A percentile compares a stretch with the other conserved stretches of the same genome.
These are phyloP conservation scores for Aureobasidium musti DNA, from an alignment of 2,329 filamentous ascomycete genomes.

Conservation along the genomic window DNA sequence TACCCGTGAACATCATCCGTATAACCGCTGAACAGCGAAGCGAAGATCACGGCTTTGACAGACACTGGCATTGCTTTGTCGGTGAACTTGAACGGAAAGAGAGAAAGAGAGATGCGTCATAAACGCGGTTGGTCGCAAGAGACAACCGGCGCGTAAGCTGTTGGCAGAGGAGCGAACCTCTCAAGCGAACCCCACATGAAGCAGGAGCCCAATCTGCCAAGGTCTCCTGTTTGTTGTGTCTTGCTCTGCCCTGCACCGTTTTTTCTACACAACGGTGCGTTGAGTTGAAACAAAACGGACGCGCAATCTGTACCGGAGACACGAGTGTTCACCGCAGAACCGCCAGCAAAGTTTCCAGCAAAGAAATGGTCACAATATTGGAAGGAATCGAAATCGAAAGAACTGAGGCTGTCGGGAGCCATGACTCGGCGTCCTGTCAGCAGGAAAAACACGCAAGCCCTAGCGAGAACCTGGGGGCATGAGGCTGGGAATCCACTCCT, in stretches of 20 bases:
- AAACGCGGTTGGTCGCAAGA: constrained; percentile 10
- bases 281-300: constrained; percentile 13
- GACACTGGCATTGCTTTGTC: background rate
- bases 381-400: background rate
- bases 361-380: constrained; percentile 8
- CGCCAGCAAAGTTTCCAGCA: background rate
- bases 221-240: constrained; percentile 13
- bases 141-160: constrained; percentile 16
- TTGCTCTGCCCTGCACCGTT: constrained; percentile 4
- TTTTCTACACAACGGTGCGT: constrained; percentile 4
- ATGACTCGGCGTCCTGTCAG: constrained; percentile 12
- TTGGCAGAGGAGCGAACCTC: constrained; percentile 19
- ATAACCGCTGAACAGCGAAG: background rate
- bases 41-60: background rate
- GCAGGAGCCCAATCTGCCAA: background rate
- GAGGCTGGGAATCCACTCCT: constrained; percentile 23
- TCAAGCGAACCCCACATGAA: background rate
- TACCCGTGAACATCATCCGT: constrained; percentile 1
- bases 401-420: background rate
- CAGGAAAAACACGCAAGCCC: constrained; percentile 18
- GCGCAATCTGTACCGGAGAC: constrained; percentile 18
- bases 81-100: background rate
- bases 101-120: constrained; percentile 10
- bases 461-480: constrained; percentile 18
- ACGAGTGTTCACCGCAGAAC: constrained; percentile 7